phyloP scores from a whole-genome alignment of 345 rosid genomes.

The Boechera divaricarpa region DNA sequence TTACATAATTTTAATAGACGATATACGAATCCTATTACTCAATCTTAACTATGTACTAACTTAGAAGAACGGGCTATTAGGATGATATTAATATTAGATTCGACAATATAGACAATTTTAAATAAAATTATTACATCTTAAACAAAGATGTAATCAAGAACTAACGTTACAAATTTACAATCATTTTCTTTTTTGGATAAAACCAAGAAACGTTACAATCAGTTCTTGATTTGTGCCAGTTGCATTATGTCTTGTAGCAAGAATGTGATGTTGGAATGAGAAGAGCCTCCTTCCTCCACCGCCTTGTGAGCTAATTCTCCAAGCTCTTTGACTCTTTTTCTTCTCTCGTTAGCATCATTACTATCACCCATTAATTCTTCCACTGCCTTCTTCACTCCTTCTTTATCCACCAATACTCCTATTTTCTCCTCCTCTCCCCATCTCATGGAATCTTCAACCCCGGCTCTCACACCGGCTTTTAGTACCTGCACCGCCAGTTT shows the following conservation, averaged over 20 bases:
- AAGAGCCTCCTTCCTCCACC: constrained; percentile 48
- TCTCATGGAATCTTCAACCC: constrained; percentile 33
- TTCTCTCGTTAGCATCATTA: constrained; percentile 41
- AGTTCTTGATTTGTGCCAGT: constrained; percentile 9
- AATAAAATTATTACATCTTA: too few relatives aligned
- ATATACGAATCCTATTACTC: too few relatives aligned
- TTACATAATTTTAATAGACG: too few relatives aligned
- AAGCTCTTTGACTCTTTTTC: constrained; percentile 45
- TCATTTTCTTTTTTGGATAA: background rate
- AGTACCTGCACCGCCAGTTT: constrained; percentile 49
- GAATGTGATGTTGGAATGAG: constrained; percentile 30
- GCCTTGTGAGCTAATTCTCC: constrained; percentile 47
- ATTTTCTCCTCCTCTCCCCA: constrained; percentile 46
- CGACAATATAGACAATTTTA: background rate
- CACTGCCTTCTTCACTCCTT: constrained; percentile 36
- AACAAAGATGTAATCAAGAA: background rate
- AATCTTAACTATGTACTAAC: background rate
- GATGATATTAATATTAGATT: background rate
- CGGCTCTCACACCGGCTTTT: constrained; percentile 45
- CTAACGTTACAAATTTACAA: background rate
- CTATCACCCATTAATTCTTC: constrained; percentile 38
- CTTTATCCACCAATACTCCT: constrained; percentile 37
- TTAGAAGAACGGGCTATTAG: background rate
- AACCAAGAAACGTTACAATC: background rate
- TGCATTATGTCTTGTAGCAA: constrained; percentile 44